Base-by-base conservation (phyloP, 1,284 basidiomycete species). In the Ganoderma leucocontextum region DNA sequence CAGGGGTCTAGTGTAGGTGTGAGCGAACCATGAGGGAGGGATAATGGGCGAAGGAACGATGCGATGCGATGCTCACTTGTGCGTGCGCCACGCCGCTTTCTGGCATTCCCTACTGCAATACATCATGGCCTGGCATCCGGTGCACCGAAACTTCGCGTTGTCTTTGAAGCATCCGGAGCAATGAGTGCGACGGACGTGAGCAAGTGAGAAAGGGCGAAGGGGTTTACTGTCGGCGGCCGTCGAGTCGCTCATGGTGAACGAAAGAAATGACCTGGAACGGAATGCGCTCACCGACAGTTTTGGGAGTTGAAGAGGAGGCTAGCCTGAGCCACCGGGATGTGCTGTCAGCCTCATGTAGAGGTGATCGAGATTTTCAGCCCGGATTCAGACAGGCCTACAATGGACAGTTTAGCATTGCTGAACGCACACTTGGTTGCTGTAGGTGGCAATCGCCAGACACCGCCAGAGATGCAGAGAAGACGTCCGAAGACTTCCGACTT, bases 81-180 rank as follows among this genome's bases (percentile, higher is more conserved):
- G 67, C 2, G 35, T 9, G 4, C 60, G 36, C 67, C 67, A 68
- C 3, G 52, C 67, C 0, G 41, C 33, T 17, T 60, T 68, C 53
- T 68, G 67, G 36, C 63, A 68, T 1, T 62, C 60, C 25, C 15
- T 68, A 29, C 67, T 65, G 60, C 67, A 65, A 41, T 65, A 69
- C 29, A 47, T 29, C 15, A 47, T 47, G 8, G 49, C 22, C 0
- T 53, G 44, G 38, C 63, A 65, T 3, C 63, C 64, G 35, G 15
- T 12, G 38, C 67, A 69, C 12, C 60, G 42, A 12, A 49, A 25
- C 10, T 49, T 49, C n/a, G 47, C 9, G n/a, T 49, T 49, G n/a
- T 7, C 2, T 25, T 49, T 7, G 47, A 49, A 49, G 19, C 47
- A 49, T 12, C 2, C 22, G 47, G n/a, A 19, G 47, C 47, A 49